Conservation (phyloP, 164 flowering plant species). For the Pachysandra terminalis region DNA sequence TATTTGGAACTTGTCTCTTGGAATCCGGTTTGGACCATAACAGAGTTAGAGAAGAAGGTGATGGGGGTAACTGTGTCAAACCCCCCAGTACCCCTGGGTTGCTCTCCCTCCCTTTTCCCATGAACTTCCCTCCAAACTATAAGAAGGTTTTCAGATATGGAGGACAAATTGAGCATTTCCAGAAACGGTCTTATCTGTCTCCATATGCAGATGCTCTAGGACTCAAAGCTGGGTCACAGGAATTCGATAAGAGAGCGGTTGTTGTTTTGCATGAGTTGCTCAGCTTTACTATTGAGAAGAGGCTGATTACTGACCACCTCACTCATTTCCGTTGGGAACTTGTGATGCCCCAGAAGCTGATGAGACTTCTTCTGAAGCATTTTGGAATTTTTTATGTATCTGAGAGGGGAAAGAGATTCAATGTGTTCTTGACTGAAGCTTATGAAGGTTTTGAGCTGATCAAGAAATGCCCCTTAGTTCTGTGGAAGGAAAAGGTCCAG, state of each 20-base stretch:
- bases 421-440: slow-evolving; percentile 81
- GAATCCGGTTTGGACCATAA: slow-evolving; percentile 88
- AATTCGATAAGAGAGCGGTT: slow-evolving; percentile 88
- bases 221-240: slow-evolving; percentile 64
- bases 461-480: slow-evolving; percentile 67
- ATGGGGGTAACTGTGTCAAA: slow-evolving; percentile 24
- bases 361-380: slow-evolving; percentile 88
- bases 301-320: slow-evolving; percentile 81
- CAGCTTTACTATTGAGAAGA: slow-evolving; percentile 80
- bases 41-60: slow-evolving; percentile 77
- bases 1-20: slow-evolving; percentile 76
- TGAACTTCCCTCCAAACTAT: slow-evolving; percentile 74
- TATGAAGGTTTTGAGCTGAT: slow-evolving; percentile 82
- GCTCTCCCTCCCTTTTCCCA: slow-evolving; percentile 72
- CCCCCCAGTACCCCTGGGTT: slow-evolving; percentile 52
- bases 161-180: slow-evolving; percentile 74
- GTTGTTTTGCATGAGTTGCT: slow-evolving; percentile 92
- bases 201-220: slow-evolving; percentile 89
- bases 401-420: slow-evolving; percentile 88
- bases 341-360: slow-evolving; percentile 86
- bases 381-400: slow-evolving; percentile 91
- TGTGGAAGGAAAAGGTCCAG: slow-evolving; percentile 84
- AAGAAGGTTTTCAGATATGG: slow-evolving; percentile 58
- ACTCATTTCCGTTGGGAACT: slow-evolving; percentile 80
- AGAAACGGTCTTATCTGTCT: slow-evolving; percentile 69